Evolutionary conservation across 2,329 filamentous ascomycete genomes (phyloP).

Genomic region (Sporothrix phasma): DNA sequence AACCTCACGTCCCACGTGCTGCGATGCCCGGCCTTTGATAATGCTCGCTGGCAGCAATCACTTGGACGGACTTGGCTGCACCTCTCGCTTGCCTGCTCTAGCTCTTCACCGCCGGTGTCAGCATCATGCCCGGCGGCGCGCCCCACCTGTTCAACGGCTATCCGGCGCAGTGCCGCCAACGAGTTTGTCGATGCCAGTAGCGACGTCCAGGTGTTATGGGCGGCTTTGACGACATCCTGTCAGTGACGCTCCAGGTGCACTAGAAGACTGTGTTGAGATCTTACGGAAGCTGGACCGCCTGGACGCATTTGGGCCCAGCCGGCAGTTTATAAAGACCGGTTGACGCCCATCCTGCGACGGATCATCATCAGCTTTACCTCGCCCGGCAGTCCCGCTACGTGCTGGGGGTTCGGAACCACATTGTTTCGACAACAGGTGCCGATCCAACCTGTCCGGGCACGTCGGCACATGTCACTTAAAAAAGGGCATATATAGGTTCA

Average conservation of each 20-base stretch:
- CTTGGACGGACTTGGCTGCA: neutral
- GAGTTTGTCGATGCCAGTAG: conserved; percentile 20
- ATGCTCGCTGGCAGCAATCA: neutral
- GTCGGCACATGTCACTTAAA: conserved; percentile 13
- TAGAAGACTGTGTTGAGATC: conserved; percentile 33
- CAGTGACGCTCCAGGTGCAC: conserved; percentile 31
- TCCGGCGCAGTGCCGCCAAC: conserved; percentile 17
- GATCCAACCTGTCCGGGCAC: neutral
- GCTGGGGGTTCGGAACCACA: conserved; percentile 37
- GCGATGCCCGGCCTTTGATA: neutral
- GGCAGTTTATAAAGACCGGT: conserved; percentile 27
- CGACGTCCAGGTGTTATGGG: conserved; percentile 21
- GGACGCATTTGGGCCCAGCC: conserved; percentile 35
- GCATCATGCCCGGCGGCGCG: conserved; percentile 22
- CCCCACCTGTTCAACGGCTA: conserved; percentile 15
- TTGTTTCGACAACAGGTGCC: conserved; percentile 26
- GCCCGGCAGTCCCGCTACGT: conserved; percentile 25
- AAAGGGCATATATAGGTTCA: no score
- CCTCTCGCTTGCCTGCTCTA: neutral
- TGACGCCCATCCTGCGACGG: conserved; percentile 35
- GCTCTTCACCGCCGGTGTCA: conserved; percentile 4
- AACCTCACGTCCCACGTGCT: neutral
- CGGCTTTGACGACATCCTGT: conserved; percentile 19
- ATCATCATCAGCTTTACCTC: conserved; percentile 38
- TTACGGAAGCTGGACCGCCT: conserved; percentile 34